phyloP scores from a whole-genome alignment of 805 yeast species.

The Myxozyma nipponensis region DNA sequence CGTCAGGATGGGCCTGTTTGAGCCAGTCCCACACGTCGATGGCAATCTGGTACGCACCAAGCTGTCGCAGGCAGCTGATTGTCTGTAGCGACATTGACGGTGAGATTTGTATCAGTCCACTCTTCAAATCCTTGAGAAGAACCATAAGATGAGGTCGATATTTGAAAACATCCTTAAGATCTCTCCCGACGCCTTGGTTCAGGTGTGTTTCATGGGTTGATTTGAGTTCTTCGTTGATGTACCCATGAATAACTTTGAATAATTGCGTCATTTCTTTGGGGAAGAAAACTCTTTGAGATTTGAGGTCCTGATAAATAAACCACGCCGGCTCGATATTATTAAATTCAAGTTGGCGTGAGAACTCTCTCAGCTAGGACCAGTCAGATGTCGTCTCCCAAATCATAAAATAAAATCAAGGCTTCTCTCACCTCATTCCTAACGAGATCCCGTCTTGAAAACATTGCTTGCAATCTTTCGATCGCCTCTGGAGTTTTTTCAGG shows the following conservation, averaged over 20 bases:
- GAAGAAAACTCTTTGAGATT: not conserved
- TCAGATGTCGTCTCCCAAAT: too few species aligned
- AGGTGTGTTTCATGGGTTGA: not conserved
- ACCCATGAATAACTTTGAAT: not conserved
- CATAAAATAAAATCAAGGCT: too few species aligned
- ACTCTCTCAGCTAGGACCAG: not conserved
- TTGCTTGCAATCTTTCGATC: not conserved
- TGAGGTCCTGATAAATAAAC: not conserved
- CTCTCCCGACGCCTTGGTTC: not conserved
- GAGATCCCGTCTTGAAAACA: not conserved
- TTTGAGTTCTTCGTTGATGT: not conserved
- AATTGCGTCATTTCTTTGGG: not conserved
- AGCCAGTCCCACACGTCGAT: conserved; percentile 13
- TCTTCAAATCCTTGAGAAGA: conserved; percentile 2
- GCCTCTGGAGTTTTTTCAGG: not conserved
- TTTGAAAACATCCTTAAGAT: not conserved
- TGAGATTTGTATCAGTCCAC: not conserved
- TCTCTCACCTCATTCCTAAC: not conserved
- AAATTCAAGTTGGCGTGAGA: not conserved
- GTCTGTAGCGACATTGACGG: conserved; percentile 3
- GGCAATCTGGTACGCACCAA: conserved; percentile 2
- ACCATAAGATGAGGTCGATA: not conserved
- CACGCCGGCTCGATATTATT: not conserved
- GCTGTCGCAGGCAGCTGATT: conserved; percentile 8
- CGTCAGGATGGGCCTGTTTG: not conserved